Percentiles rank a stretch among this genome's conserved stretches.
Conservation (phyloP, 768 basidiomycete species). For the Kwoniella dejecticola region DNA sequence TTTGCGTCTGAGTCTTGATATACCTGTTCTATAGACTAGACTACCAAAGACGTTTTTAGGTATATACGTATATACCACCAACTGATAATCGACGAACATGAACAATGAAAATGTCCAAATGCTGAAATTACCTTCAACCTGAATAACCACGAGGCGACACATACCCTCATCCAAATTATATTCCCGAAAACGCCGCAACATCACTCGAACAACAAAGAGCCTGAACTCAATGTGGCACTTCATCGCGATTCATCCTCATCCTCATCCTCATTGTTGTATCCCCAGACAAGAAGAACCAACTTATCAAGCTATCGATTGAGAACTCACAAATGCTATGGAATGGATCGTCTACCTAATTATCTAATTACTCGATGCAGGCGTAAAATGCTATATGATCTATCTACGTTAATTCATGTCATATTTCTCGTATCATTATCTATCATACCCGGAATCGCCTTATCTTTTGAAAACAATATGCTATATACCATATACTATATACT, state of each 20-base stretch:
- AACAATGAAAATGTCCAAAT: background rate
- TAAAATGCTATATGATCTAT: background rate
- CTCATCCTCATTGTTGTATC: background rate
- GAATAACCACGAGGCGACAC: constrained; percentile 1
- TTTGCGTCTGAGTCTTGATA: too few relatives aligned
- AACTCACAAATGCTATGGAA: too few relatives aligned
- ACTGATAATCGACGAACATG: background rate
- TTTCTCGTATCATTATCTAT: too few relatives aligned
- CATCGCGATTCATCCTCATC: too few relatives aligned
- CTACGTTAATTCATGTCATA: too few relatives aligned
- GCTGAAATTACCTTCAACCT: background rate
- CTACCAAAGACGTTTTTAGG: constrained; percentile 2
- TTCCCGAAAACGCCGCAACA: constrained; percentile 3
- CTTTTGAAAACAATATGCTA: background rate
- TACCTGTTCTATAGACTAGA: background rate
- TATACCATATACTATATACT: background rate
- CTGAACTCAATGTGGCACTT: background rate
- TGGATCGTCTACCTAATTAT: too few relatives aligned
- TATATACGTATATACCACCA: constrained; percentile 10
- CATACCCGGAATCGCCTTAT: background rate
- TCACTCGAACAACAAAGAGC: background rate
- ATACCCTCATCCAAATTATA: background rate
- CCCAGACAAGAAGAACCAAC: background rate
- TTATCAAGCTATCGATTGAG: background rate
- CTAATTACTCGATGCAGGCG: too few relatives aligned